Percentiles rank a stretch among this genome's conserved stretches.
phyloP scores from a whole-genome alignment of 2,329 filamentous ascomycete genomes.

The Myriangium duriaei region DNA sequence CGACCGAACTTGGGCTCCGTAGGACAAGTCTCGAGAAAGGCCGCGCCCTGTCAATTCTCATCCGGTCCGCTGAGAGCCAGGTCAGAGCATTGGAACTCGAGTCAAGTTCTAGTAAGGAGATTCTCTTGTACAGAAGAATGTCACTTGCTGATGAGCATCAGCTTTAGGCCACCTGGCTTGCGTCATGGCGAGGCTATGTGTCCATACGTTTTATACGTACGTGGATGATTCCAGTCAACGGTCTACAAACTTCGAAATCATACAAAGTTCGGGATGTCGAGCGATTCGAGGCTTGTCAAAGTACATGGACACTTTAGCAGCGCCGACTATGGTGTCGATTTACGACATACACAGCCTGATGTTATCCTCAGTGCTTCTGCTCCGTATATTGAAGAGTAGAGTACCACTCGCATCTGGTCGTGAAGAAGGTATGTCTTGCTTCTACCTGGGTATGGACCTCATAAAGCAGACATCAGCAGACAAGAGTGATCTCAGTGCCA shows the following conservation, averaged over 20 bases:
- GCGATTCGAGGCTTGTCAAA: not conserved
- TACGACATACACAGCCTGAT: not conserved
- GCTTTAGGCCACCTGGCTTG: not conserved
- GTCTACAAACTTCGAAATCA: not conserved
- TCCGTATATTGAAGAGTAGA: not conserved
- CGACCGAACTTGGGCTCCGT: not conserved
- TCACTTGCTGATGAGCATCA: too few relatives aligned
- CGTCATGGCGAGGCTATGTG: not conserved
- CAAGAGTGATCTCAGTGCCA: not conserved
- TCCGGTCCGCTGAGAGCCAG: not conserved
- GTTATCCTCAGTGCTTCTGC: not conserved
- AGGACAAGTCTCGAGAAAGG: not conserved
- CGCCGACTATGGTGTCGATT: not conserved
- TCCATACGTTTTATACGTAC: not conserved
- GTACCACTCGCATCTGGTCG: not conserved
- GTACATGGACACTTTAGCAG: not conserved
- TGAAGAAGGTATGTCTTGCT: not conserved
- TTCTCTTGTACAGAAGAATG: too few relatives aligned
- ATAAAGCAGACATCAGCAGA: not conserved
- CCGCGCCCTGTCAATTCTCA: not conserved
- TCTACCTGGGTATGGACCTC: not conserved
- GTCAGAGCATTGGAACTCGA: not conserved
- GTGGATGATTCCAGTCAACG: not conserved
- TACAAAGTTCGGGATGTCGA: not conserved
- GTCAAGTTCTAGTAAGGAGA: not conserved